phyloP scores from a whole-genome alignment of 1,284 basidiomycete species.

The Cryptococcus depauperatus region DNA sequence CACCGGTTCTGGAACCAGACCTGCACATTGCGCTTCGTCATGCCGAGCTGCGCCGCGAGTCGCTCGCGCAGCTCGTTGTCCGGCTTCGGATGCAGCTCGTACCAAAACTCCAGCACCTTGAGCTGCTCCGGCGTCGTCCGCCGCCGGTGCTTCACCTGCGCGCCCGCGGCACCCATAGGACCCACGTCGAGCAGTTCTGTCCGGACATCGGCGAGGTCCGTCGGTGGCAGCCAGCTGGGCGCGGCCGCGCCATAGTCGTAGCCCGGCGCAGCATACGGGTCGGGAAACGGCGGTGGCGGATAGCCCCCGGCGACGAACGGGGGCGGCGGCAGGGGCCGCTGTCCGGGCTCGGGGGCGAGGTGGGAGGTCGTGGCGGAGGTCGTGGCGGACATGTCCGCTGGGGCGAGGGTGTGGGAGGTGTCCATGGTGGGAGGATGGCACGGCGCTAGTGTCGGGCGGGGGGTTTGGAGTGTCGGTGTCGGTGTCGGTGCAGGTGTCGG shows the following conservation, averaged over 20 bases:
- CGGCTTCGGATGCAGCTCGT: constrained; percentile 78
- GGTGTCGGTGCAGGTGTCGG: neutral
- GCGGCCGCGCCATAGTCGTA: too few species aligned
- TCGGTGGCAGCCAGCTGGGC: neutral
- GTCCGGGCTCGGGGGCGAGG: too few species aligned
- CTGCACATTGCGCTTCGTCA: constrained; percentile 88
- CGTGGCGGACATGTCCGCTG: too few species aligned
- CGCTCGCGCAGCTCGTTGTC: constrained; percentile 69
- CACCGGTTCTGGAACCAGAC: constrained; percentile 91
- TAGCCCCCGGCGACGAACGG: too few species aligned
- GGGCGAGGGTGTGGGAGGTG: too few species aligned
- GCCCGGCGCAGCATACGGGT: too few species aligned
- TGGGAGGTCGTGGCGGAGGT: too few species aligned
- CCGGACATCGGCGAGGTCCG: neutral
- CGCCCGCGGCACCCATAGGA: neutral
- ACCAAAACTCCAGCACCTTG: constrained; percentile 74
- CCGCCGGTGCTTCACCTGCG: constrained; percentile 78
- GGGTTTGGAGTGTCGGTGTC: neutral
- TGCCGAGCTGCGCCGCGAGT: constrained; percentile 71
- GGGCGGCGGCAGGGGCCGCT: too few species aligned
- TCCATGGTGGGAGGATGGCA: too few species aligned
- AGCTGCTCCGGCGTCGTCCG: constrained; percentile 75
- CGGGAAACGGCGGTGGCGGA: too few species aligned
- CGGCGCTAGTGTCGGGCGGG: too few species aligned
- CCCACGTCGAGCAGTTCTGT: constrained; percentile 1